Evolutionary conservation across 768 basidiomycete genomes (phyloP).

Genomic region (Leccinum truebloodii): DNA sequence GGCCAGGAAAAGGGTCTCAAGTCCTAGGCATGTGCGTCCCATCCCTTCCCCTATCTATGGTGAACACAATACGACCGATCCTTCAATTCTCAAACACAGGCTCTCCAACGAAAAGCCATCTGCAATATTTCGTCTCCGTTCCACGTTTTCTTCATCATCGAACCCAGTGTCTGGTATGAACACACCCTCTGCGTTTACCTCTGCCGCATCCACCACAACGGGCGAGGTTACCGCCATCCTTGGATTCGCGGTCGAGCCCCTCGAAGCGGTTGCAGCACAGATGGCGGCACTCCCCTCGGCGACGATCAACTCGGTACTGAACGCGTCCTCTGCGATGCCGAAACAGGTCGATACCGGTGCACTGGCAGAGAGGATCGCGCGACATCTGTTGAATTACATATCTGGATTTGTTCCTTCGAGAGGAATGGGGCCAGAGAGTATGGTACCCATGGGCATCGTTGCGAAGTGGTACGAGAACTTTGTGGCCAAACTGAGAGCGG

Average conservation of each 20-base stretch:
- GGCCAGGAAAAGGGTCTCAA: constrained; percentile 87
- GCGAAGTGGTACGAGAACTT: constrained; percentile 75
- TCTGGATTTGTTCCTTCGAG: constrained; percentile 58
- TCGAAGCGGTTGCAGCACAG: constrained; percentile 60
- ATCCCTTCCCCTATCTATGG: not conserved
- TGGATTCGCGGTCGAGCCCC: constrained; percentile 79
- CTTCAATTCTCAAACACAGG: constrained; percentile 40
- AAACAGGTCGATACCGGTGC: constrained; percentile 14
- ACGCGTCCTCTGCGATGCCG: constrained; percentile 10
- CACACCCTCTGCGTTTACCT: constrained; percentile 35
- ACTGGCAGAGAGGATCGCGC: constrained; percentile 42
- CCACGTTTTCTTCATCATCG: constrained; percentile 50
- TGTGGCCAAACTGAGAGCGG: constrained; percentile 54
- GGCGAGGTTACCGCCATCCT: constrained; percentile 69
- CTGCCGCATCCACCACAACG: constrained; percentile 30
- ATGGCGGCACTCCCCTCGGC: constrained; percentile 45
- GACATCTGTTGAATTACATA: constrained; percentile 75
- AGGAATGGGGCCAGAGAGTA: constrained; percentile 47
- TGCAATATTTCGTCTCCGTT: constrained; percentile 81
- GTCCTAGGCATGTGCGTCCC: constrained; percentile 74
- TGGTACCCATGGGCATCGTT: constrained; percentile 63
- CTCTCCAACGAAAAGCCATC: constrained; percentile 89
- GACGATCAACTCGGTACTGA: constrained; percentile 28
- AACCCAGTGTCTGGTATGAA: constrained; percentile 32
- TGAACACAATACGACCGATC: not conserved